Percentiles rank a stretch among this genome's conserved stretches.
Conservation (phyloP, 208 protist genomes). For the Trypanosoma conorhini region DNA sequence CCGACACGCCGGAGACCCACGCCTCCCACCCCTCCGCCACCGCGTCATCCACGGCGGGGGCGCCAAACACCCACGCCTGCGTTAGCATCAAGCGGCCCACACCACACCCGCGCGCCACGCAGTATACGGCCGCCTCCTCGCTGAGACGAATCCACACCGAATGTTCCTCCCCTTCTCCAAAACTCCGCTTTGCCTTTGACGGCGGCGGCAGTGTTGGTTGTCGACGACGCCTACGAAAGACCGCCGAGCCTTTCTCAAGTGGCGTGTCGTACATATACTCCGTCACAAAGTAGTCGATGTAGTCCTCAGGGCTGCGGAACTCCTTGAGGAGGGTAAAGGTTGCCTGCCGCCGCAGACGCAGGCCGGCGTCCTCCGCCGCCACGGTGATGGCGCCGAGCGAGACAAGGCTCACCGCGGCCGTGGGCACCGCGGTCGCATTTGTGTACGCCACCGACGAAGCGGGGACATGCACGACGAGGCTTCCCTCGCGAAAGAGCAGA, state of each 20-base stretch:
- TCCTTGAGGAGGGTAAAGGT: conserved; percentile 54
- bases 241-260: conserved; percentile 33
- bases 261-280: conserved; percentile 67
- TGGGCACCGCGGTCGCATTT: conserved; percentile 1
- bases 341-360: conserved; percentile 1
- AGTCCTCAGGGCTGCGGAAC: conserved; percentile 61
- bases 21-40: conserved; percentile 17
- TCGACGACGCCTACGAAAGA: conserved; percentile 19
- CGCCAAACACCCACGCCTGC: conserved; percentile 36
- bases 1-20: conserved; percentile 29
- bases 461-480: conserved; percentile 62
- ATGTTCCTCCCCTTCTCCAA: conserved; percentile 34
- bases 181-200: neutral
- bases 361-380: neutral
- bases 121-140: conserved; percentile 30
- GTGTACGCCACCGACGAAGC: conserved; percentile 32
- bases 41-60: conserved; percentile 14
- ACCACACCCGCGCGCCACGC: conserved; percentile 47
- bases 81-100: conserved; percentile 62
- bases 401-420: conserved; percentile 5
- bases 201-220: neutral
- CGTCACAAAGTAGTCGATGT: conserved; percentile 58
- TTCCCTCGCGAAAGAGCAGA: conserved; percentile 48
- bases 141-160: conserved; percentile 55
- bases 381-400: conserved; percentile 21